A percentile compares a stretch with the other conserved stretches of the same genome.
Conservation (phyloP, 2,329 filamentous ascomycete species). For the Aspergillus sp. region DNA sequence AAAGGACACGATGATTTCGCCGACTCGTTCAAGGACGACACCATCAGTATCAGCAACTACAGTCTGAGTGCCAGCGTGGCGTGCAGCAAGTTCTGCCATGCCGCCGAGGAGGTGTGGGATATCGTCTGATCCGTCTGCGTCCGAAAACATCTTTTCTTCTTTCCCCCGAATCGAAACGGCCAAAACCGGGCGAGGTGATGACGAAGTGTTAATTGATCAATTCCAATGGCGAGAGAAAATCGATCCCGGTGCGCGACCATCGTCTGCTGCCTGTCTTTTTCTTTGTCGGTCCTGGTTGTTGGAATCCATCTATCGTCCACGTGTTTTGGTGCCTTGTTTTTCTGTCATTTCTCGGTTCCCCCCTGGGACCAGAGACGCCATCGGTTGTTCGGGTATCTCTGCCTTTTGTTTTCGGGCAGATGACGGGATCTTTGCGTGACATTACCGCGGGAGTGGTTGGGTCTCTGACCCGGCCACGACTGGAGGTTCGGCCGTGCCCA, state of each 20-base stretch:
- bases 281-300: not conserved
- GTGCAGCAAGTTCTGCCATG: constrained; percentile 99
- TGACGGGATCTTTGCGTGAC: constrained; percentile 1
- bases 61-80: constrained; percentile 95
- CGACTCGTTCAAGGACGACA: constrained; percentile 90
- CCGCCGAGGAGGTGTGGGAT: constrained; percentile 93
- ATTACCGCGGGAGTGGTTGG: constrained; percentile 1
- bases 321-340: constrained; percentile 9
- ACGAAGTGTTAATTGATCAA: constrained; percentile 26
- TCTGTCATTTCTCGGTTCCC: constrained; percentile 12
- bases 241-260: not conserved
- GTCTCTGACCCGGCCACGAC: not conserved
- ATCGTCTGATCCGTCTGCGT: constrained; percentile 65
- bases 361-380: too few relatives aligned
- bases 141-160: constrained; percentile 1
- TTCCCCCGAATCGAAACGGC: constrained; percentile 11
- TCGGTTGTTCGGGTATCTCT: constrained; percentile 2
- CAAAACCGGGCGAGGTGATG: constrained; percentile 28
- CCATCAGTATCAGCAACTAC: constrained; percentile 98
- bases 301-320: constrained; percentile 1
- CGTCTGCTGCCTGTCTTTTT: constrained; percentile 6
- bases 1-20: constrained; percentile 96
- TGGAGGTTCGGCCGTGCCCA: constrained; percentile 1
- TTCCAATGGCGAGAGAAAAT: constrained; percentile 8
- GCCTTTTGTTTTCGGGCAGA: constrained; percentile 1